phyloP scores from a whole-genome alignment of 345 rosid genomes.

The Firmiana major region DNA sequence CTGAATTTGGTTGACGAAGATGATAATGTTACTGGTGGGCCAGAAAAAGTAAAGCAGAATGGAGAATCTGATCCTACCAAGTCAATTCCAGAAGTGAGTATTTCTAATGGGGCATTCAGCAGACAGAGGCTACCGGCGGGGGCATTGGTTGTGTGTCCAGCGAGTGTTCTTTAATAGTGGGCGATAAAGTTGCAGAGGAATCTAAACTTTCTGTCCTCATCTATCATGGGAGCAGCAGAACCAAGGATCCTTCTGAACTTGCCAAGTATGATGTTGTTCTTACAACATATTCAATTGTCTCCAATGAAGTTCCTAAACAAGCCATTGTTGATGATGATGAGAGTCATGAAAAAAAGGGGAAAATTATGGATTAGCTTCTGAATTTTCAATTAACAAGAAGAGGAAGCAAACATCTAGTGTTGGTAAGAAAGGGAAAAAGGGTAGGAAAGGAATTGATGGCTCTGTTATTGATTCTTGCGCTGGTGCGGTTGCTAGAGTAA shows the following conservation, averaged over 20 bases:
- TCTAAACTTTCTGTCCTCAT: constrained; percentile 59
- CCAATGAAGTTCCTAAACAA: constrained; percentile 93
- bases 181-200: constrained; percentile 82
- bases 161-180: constrained; percentile 94
- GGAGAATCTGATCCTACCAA: constrained; percentile 38
- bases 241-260: constrained; percentile 77
- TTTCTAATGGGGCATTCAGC: constrained; percentile 40
- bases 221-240: constrained; percentile 91
- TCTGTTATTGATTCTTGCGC: constrained; percentile 53
- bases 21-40: constrained; percentile 32
- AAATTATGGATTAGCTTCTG: constrained; percentile 58
- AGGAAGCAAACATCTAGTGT: constrained; percentile 40
- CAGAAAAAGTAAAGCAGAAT: constrained; percentile 35
- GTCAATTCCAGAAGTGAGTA: constrained; percentile 43
- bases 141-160: constrained; percentile 94
- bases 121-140: constrained; percentile 75
- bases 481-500: constrained; percentile 83
- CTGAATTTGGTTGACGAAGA: constrained; percentile 63
- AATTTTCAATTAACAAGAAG: constrained; percentile 53
- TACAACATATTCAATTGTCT: constrained; percentile 85
- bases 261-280: constrained; percentile 88
- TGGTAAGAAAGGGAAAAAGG: constrained; percentile 62
- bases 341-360: constrained; percentile 62
- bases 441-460: constrained; percentile 50
- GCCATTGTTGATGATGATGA: constrained; percentile 74